Conservation (phyloP, 306 rosid species). For the Corylus heterophylla region DNA sequence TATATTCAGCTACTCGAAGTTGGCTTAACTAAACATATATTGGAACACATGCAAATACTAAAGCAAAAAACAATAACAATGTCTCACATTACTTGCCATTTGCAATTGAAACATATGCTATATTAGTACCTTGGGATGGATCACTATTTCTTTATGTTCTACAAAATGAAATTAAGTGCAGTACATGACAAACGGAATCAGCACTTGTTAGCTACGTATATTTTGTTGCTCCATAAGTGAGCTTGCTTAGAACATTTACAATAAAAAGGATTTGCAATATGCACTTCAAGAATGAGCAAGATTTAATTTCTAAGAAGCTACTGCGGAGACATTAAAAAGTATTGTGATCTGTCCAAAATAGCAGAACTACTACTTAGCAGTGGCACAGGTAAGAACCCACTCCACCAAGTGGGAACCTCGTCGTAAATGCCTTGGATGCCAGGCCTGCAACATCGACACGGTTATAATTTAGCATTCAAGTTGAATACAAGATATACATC, state of each 20-base stretch:
- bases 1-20: too few species aligned
- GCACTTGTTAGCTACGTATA: background rate
- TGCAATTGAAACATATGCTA: background rate
- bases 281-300: background rate
- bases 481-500: background rate
- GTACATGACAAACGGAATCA: background rate
- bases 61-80: background rate
- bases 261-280: background rate
- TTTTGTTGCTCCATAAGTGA: background rate
- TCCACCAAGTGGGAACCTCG: conserved; percentile 25
- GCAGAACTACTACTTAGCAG: conserved; percentile 25
- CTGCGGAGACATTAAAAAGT: background rate
- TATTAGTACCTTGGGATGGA: background rate
- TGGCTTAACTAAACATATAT: too few species aligned
- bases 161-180: background rate
- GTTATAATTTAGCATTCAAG: background rate
- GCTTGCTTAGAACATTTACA: background rate
- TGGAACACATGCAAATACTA: background rate
- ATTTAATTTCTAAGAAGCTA: conserved; percentile 3
- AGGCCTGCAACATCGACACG: conserved; percentile 38
- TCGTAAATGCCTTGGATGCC: conserved; percentile 33
- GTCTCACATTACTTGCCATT: background rate
- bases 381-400: conserved; percentile 44
- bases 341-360: background rate
- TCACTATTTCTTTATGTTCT: background rate